Conservation (phyloP, 1,284 basidiomycete species). For the Malassezia nana region DNA sequence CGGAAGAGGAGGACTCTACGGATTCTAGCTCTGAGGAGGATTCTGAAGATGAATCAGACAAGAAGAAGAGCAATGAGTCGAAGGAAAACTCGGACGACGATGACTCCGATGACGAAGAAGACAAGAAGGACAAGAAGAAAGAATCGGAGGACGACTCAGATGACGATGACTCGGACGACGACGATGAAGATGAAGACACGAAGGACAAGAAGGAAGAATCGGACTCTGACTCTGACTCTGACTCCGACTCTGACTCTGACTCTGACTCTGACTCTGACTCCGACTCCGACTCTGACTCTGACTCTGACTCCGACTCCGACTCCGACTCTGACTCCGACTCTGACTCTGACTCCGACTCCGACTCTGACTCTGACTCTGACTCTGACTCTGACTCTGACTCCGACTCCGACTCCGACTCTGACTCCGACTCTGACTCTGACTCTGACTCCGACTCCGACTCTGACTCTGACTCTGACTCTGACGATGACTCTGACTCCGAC, state of each 20-base stretch:
- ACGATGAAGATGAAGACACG: conserved; percentile 17
- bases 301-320: conserved; percentile 16
- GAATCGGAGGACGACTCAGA: conserved; percentile 18
- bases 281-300: conserved; percentile 23
- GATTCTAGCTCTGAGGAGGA: conserved; percentile 18
- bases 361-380: neutral
- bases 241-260: conserved; percentile 16
- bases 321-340: conserved; percentile 4
- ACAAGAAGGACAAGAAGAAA: conserved; percentile 9
- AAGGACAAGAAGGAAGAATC: conserved; percentile 20
- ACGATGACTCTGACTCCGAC: conserved; percentile 1
- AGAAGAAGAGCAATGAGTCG: conserved; percentile 5
- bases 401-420: conserved; percentile 1
- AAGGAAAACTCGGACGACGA: conserved; percentile 8
- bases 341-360: neutral
- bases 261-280: neutral
- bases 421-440: conserved; percentile 2
- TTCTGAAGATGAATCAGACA: conserved; percentile 10
- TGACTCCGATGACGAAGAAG: conserved; percentile 8
- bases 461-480: neutral
- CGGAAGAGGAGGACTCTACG: conserved; percentile 17
- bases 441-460: conserved; percentile 1
- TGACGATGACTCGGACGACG: conserved; percentile 15
- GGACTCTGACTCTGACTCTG: conserved; percentile 21
- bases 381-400: conserved; percentile 2